Evolutionary conservation across 331 rosid genomes (phyloP).

Genomic region (Cydonia oblonga): DNA sequence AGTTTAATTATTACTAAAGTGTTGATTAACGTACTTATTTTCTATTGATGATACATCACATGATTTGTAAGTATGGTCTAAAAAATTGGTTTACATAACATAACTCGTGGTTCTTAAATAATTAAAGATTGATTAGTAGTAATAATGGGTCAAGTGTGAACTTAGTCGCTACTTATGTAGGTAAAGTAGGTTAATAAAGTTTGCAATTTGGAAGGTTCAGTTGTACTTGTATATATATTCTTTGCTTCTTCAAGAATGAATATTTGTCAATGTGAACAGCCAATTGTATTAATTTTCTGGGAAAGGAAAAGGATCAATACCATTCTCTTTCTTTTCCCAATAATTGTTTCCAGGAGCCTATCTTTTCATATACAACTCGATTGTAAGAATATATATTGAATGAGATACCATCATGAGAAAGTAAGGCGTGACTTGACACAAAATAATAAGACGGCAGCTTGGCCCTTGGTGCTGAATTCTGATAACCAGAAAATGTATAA

Average conservation of each 20-base stretch:
- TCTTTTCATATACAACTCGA: neutral
- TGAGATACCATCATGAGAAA: neutral
- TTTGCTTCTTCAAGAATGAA: neutral
- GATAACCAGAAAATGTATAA: neutral
- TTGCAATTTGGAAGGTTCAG: neutral
- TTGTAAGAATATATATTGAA: neutral
- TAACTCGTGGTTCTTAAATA: no score
- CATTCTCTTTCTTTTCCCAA: neutral
- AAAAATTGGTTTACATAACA: no score
- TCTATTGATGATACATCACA: no score
- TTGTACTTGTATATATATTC: neutral
- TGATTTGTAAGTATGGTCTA: no score
- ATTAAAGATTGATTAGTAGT: neutral
- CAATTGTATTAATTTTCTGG: neutral
- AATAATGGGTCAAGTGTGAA: neutral
- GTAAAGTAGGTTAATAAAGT: neutral
- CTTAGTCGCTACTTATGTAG: neutral
- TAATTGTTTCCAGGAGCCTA: neutral
- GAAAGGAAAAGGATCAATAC: neutral
- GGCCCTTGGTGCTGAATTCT: neutral
- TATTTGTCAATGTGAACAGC: neutral
- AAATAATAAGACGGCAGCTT: neutral
- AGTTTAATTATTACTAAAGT: no score
- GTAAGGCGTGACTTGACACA: neutral
- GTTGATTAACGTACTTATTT: no score